A percentile compares a stretch with the other conserved stretches of the same genome.
These are phyloP conservation scores for Xylariaceae sp. DNA, from an alignment of 2,329 filamentous ascomycete species.

Conservation along the genomic window DNA sequence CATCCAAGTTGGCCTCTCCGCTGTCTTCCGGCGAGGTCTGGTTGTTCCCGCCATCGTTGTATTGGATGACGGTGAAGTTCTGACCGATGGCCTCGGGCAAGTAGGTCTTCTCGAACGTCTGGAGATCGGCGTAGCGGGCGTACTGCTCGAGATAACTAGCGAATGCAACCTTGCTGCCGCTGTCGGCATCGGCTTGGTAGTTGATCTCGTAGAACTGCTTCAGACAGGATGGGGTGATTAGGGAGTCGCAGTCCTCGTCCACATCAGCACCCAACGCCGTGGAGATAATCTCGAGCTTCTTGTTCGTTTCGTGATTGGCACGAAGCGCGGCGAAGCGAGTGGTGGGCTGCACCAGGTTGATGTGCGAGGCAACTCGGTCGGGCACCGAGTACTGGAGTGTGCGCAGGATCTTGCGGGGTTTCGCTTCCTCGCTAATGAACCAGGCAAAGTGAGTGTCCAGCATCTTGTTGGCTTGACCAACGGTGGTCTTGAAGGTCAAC, in stretches of 20 bases:
- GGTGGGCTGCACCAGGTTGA: constrained; percentile 15
- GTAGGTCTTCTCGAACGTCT: constrained; percentile 9
- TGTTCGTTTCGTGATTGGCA: constrained; percentile 10
- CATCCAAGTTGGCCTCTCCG: constrained; percentile 14
- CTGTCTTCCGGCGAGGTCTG: constrained; percentile 8
- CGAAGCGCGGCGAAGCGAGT: constrained; percentile 12
- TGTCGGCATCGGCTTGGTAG: constrained; percentile 11
- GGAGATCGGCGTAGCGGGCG: constrained; percentile 11
- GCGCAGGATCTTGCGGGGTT: constrained; percentile 11
- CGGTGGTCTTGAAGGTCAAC: constrained; percentile 14
- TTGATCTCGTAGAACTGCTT: constrained; percentile 10
- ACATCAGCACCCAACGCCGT: background rate
- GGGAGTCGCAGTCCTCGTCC: constrained; percentile 8
- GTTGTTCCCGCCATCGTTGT: constrained; percentile 10
- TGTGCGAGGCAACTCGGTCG: constrained; percentile 8
- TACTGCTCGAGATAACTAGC: constrained; percentile 15
- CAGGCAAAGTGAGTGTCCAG: constrained; percentile 15
- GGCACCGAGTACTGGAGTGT: constrained; percentile 14
- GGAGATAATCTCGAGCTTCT: constrained; percentile 2
- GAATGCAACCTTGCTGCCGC: constrained; percentile 14
- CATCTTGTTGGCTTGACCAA: constrained; percentile 14
- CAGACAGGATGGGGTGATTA: constrained; percentile 12
- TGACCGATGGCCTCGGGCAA: constrained; percentile 9
- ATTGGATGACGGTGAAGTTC: constrained; percentile 11
- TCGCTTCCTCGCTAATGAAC: constrained; percentile 12